These are phyloP conservation scores for Gonapodya sp. DNA, from an alignment of 192 early-diverging fungal genomes.

Conservation along the genomic window DNA sequence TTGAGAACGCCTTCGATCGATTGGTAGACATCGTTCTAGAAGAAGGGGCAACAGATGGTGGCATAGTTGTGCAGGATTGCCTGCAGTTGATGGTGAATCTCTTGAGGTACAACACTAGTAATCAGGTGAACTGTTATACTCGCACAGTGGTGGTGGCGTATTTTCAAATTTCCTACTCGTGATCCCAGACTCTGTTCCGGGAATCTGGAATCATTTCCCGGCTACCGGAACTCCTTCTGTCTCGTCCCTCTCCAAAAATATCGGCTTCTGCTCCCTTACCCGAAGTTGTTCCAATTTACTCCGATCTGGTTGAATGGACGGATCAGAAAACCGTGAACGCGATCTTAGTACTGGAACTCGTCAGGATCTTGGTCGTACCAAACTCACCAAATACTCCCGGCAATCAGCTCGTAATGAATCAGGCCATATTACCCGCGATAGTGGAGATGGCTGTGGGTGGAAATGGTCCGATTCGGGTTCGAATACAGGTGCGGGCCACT, in stretches of 20 bases:
- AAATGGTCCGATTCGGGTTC: constrained; percentile 65
- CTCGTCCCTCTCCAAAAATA: background rate
- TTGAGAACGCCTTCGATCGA: constrained; percentile 94
- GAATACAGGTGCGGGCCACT: constrained; percentile 36
- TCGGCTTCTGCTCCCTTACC: background rate
- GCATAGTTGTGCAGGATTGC: constrained; percentile 95
- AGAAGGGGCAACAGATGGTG: constrained; percentile 83
- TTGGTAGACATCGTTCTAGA: constrained; percentile 79
- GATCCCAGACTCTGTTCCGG: constrained; percentile 76
- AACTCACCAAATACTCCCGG: constrained; percentile 74
- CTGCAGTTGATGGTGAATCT: constrained; percentile 86
- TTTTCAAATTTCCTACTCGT: background rate
- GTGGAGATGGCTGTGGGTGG: constrained; percentile 68
- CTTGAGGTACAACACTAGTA: constrained; percentile 90
- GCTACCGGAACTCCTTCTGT: constrained; percentile 66
- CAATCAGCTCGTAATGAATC: constrained; percentile 85
- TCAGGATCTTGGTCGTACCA: constrained; percentile 80
- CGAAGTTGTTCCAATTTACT: background rate
- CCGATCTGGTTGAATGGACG: constrained; percentile 50
- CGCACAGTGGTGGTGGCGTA: constrained; percentile 5
- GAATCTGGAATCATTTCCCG: constrained; percentile 89
- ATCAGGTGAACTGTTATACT: constrained; percentile 59
- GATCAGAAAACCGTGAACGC: constrained; percentile 83
- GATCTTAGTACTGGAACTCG: constrained; percentile 75
- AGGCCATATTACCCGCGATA: constrained; percentile 68